Evolutionary conservation across 257 asterid species (phyloP), one percentile per base, ranked within the genome.

Genomic region (Primulina tabacum): DNA sequence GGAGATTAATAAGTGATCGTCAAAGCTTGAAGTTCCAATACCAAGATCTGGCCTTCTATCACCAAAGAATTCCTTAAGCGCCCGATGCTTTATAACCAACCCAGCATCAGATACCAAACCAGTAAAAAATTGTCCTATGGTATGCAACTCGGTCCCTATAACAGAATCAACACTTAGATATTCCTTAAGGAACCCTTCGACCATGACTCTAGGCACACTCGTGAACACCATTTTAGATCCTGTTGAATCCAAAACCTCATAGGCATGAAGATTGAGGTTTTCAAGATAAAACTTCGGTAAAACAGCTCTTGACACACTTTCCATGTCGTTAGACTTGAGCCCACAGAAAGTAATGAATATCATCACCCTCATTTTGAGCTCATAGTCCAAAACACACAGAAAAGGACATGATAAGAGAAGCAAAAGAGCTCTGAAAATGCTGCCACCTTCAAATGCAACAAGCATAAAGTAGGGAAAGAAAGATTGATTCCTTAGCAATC

Each of bases 381-480:
- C 86, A 38, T 65, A 71, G 37, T 79, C 83, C 37, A 88, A 72
- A 35, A 83, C 4, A 55, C 67, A 60, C 24, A 87, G 20, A 6
- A 92, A 6, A 0, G 98, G 96, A 28, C 65, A 84, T 0, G 94
- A 85, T 0, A 90, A 16, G 43, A 92, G 90, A 26, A 92, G 83
- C 12, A 90, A 58, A 0, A 92, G 71, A 1, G 98, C 95, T 18
- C 98, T 72, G 24, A 84, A 8, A 59, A 90, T 78, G 85, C 95
- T 67, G 28, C 98, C 98, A 50, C 90, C 97, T 79, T 92, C 98
- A 38, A 92, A 90, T 9, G 98, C 95, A 29, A 92, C 90, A 1
- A 92, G 84, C 98, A 92, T 92, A 88, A 92, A 90, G 83, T 79
- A 92, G 17, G 98, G 98, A 47, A 90, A 92, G 74, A 90, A 88